Conservation (phyloP, 257 asterid genomes). For the Verbascum thapsus region DNA sequence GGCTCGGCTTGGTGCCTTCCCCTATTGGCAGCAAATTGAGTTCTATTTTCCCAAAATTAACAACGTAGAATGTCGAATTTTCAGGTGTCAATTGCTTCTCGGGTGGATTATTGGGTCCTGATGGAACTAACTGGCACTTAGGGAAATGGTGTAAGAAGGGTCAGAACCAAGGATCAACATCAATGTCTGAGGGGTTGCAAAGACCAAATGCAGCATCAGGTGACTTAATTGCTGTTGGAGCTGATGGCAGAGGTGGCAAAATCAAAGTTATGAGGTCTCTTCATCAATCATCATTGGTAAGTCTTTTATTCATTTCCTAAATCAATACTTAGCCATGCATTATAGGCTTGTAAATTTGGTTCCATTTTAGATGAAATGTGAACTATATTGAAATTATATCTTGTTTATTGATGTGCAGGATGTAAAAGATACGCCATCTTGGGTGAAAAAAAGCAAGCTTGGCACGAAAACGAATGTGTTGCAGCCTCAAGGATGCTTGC, state of each 20-base stretch:
- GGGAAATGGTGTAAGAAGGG: constrained; percentile 94
- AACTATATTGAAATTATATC: too few species aligned
- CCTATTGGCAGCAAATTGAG: too few species aligned
- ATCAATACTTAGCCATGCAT: not conserved
- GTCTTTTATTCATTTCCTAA: constrained; percentile 29
- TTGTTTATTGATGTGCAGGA: constrained; percentile 59
- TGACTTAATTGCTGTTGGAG: constrained; percentile 84
- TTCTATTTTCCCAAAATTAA: too few species aligned
- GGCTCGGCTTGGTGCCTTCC: too few species aligned
- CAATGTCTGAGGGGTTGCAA: constrained; percentile 33
- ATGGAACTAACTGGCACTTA: constrained; percentile 80
- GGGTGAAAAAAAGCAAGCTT: constrained; percentile 47
- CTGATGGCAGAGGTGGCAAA: constrained; percentile 96
- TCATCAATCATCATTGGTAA: constrained; percentile 59
- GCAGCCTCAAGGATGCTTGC: constrained; percentile 63
- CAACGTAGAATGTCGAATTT: not conserved
- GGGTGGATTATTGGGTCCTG: constrained; percentile 79
- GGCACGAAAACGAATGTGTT: constrained; percentile 45
- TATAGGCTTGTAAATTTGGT: not conserved
- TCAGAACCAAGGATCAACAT: constrained; percentile 42
- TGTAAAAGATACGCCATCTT: constrained; percentile 38
- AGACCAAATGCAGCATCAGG: constrained; percentile 49
- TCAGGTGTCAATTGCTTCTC: constrained; percentile 64
- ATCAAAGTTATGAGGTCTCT: constrained; percentile 73
- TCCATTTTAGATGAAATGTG: not conserved